These are phyloP conservation scores for Tuber umbilicatum DNA, from an alignment of 495 filamentous ascomycete species.

Conservation along the genomic window DNA sequence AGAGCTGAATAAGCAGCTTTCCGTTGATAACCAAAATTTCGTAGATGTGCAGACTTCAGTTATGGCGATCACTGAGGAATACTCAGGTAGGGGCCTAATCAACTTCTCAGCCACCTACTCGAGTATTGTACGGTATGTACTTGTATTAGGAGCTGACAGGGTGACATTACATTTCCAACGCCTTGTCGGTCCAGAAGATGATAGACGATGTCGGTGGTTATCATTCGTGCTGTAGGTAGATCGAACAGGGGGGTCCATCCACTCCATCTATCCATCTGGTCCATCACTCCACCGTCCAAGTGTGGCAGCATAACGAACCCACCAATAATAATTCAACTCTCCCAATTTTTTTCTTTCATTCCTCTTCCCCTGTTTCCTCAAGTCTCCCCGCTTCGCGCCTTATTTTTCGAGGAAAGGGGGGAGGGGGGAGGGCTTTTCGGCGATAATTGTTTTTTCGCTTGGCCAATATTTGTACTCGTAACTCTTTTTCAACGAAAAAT, in stretches of 20 bases:
- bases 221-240: no score
- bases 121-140: no score
- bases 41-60: not conserved
- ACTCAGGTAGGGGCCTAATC: not conserved
- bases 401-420: no score
- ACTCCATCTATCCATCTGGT: no score
- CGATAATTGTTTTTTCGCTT: not conserved
- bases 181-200: no score
- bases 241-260: no score
- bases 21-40: not conserved
- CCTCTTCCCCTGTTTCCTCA: no score
- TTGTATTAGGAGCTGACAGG: not conserved
- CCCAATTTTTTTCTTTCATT: not conserved
- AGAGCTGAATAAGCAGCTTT: not conserved
- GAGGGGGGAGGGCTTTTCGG: not conserved
- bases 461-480: not conserved
- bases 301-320: no score
- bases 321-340: no score
- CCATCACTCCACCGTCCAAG: no score
- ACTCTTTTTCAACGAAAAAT: not conserved
- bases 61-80: not conserved
- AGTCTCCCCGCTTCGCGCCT: no score
- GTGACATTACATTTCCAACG: not conserved
- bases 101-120: not conserved
- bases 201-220: not conserved